These are phyloP conservation scores for Nemania abortiva DNA, from an alignment of 2,329 filamentous ascomycete genomes.

Conservation along the genomic window DNA sequence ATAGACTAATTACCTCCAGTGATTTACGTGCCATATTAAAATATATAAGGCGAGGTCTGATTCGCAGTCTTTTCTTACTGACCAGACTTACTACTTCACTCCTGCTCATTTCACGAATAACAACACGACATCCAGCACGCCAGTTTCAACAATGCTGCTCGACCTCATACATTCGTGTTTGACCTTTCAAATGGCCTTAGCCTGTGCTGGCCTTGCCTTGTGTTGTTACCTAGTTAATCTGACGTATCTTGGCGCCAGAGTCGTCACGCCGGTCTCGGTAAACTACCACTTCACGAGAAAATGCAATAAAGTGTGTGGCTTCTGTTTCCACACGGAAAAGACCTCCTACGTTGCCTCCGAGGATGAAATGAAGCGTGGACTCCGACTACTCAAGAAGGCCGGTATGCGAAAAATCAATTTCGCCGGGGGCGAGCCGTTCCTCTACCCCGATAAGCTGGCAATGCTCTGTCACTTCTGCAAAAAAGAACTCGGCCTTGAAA, in stretches of 20 bases:
- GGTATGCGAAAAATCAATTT: conserved; percentile 69
- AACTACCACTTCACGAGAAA: conserved; percentile 62
- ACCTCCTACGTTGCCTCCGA: conserved; percentile 58
- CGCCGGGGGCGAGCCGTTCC: conserved; percentile 67
- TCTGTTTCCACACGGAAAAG: conserved; percentile 69
- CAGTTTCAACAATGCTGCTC: conserved; percentile 31
- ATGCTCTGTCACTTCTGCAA: conserved; percentile 62
- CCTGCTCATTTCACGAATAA: neutral
- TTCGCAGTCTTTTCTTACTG: neutral
- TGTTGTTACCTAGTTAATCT: conserved; percentile 7
- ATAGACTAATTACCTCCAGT: too few species aligned
- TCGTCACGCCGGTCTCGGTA: conserved; percentile 53
- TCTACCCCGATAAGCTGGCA: conserved; percentile 60
- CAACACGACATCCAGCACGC: neutral
- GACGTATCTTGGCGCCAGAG: conserved; percentile 10
- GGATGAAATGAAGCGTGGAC: conserved; percentile 58
- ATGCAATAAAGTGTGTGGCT: conserved; percentile 63
- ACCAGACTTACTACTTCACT: neutral
- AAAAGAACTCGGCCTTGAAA: conserved; percentile 61
- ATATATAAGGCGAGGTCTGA: neutral
- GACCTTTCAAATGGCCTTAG: neutral
- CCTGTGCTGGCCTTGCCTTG: conserved; percentile 13
- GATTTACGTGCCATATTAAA: neutral
- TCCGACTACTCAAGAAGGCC: conserved; percentile 60
- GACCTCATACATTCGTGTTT: conserved; percentile 10